Evolutionary conservation across 306 rosid species (phyloP), one percentile per base, ranked within the genome.

Genomic region (Acmispon strigosus): DNA sequence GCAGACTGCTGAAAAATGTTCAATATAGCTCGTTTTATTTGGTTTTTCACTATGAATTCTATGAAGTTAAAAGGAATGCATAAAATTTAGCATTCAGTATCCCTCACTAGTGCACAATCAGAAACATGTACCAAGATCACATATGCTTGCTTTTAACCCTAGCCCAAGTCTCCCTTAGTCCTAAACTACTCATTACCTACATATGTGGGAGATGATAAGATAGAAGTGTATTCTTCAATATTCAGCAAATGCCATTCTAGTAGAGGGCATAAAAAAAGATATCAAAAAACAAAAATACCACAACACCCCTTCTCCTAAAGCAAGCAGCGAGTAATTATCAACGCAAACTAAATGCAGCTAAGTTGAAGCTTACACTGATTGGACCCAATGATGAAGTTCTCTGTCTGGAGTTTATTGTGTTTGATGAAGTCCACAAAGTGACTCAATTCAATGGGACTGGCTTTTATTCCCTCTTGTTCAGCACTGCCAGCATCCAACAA

Each of bases 381-480:
- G 65, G 86, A 61, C 37, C 92, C 97, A 77, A 94, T 84, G 53
- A 77, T 69, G 87, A 93, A 93, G 84, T 72, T 76, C 78, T 89
- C 90, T 0, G 89, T 81, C 61, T 81, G 92, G 67, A 90, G 89
- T 57, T 80, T 80, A 75, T 81, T 83, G 16, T 88, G 75, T 79
- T 79, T 88, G 76, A 90, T 64, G 51, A 84, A 88, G 61, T 89
- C 86, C 15, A 89, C 51, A 32, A 94, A 89, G 51, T 85, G 90
- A 66, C 69, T 65, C 88, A 88, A 66, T 53, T 90, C 96, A 24
- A 87, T 84, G 51, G 93, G 91, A 64, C 81, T 81, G 44, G 80
- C 86, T 76, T 78, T 76, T 10, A 87, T 87, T 55, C 98, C 96
- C 80, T 84, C 96, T 78, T 90, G 92, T 80, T 84, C 96, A n/a